Base-by-base conservation (phyloP, 371 early-diverging fungal species). In the Mortierella sp. region DNA sequence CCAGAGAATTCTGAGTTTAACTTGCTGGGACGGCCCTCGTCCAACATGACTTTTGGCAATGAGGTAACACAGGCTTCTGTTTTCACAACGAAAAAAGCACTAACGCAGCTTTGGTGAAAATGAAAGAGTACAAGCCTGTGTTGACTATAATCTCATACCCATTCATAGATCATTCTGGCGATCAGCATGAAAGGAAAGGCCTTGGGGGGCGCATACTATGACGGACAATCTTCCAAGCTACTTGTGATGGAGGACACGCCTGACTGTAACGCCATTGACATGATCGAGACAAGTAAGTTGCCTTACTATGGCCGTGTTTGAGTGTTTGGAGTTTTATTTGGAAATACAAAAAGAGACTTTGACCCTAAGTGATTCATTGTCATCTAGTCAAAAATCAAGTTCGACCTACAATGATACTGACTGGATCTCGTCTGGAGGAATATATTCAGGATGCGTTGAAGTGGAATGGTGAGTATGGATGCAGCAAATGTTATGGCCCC, bases 181-280 rank as follows among this genome's bases (percentile, higher is more conserved):
- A 58, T 93, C 24, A 87, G 89, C 24, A 87, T 88, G 76, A 80
- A 80, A 42, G 80, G 81, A 2, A 74, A 88, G n/a, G 88, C 77
- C 44, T 45, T 92, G 19, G 94, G 94, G 11, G 92, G 92, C 54
- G 88, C 91, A 8, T 94, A 91, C 75, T 93, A 91, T 73, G 84
- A 83, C 48, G 83, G 81, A 21, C 78, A 78, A 11, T 76, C 65
- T 26, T 74, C 81, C 28, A 90, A 90, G 73, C 81, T 94, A 13
- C 91, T 85, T 70, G 77, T 94, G 31, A 92, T 93, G 92, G 91
- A 94, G 68, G 94, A 94, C 79, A 78, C 88, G 57, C 55, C 74
- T 0, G 93, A 92, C 65, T 84, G 89, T 38, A 63, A 83, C 9
- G 75, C 84, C 16, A 84, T 89, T 54, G 90, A 87, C 24, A 79